These are phyloP conservation scores for Penicillium bovifimosum DNA, from an alignment of 495 filamentous ascomycete genomes.

Conservation along the genomic window DNA sequence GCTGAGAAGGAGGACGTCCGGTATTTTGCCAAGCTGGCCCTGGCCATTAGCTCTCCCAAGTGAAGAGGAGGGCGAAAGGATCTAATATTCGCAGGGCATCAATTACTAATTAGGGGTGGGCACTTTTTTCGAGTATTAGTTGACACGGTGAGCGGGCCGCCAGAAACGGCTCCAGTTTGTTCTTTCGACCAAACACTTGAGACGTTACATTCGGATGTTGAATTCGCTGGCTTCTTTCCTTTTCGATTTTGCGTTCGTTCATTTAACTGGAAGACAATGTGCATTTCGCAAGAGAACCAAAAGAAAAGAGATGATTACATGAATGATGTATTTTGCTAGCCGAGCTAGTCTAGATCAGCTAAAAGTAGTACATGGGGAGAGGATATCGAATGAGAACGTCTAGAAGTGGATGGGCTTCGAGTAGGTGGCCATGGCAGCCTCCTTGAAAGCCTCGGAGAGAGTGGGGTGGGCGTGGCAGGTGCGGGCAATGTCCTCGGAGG, in stretches of 20 bases:
- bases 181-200: too few species aligned
- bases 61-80: too few species aligned
- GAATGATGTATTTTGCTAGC: slow-evolving; percentile 42
- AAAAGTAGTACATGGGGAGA: slow-evolving; percentile 33
- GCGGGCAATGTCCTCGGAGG: slow-evolving; percentile 88
- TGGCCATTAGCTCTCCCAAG: too few species aligned
- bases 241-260: neutral
- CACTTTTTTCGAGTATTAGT: too few species aligned
- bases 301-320: slow-evolving; percentile 37
- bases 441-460: slow-evolving; percentile 96
- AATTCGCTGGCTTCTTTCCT: neutral
- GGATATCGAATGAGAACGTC: slow-evolving; percentile 25
- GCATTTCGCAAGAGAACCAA: slow-evolving; percentile 4
- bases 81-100: too few species aligned
- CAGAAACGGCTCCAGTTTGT: too few species aligned
- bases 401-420: slow-evolving; percentile 96
- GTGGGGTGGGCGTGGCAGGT: slow-evolving; percentile 98
- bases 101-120: too few species aligned
- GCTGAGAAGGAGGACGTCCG: too few species aligned
- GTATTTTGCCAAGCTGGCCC: too few species aligned
- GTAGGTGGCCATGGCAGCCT: slow-evolving; percentile 98
- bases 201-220: too few species aligned
- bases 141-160: too few species aligned
- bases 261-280: neutral
- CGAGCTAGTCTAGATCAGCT: slow-evolving; percentile 34